These are phyloP conservation scores for Yarrowia sp. DNA, from an alignment of 805 yeast species.

Conservation along the genomic window DNA sequence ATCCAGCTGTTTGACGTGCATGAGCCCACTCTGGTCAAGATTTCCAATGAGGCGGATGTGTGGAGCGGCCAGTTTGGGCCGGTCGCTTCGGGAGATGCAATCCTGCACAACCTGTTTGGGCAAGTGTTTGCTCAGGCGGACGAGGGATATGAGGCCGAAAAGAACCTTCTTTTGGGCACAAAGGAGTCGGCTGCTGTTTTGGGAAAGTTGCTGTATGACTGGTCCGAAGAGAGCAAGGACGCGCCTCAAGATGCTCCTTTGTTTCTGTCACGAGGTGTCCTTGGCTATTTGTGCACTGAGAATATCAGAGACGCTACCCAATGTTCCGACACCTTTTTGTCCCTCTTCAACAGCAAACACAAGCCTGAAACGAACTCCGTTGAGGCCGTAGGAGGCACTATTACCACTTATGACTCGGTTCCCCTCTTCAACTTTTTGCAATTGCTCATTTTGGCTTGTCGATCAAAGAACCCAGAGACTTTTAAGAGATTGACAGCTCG, in stretches of 20 bases:
- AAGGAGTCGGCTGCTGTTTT: slow-evolving; percentile 46
- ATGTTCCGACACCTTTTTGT: slow-evolving; percentile 39
- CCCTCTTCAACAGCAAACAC: slow-evolving; percentile 41
- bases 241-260: slow-evolving; percentile 36
- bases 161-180: slow-evolving; percentile 67
- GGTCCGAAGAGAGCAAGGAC: slow-evolving; percentile 43
- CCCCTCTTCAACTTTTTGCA: slow-evolving; percentile 67
- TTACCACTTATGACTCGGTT: slow-evolving; percentile 44
- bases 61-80: slow-evolving; percentile 60
- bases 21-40: slow-evolving; percentile 63
- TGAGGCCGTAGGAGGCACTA: slow-evolving; percentile 38
- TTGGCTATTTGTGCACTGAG: slow-evolving; percentile 69
- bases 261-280: slow-evolving; percentile 56
- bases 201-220: slow-evolving; percentile 50
- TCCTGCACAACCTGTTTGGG: slow-evolving; percentile 73
- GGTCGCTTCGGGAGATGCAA: slow-evolving; percentile 67
- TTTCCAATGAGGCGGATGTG: slow-evolving; percentile 58
- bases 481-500: slow-evolving; percentile 53
- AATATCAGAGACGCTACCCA: slow-evolving; percentile 58
- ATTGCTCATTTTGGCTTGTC: slow-evolving; percentile 59
- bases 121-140: slow-evolving; percentile 52
- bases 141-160: slow-evolving; percentile 64
- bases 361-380: slow-evolving; percentile 29
- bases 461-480: slow-evolving; percentile 51
- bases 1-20: slow-evolving; percentile 45